phyloP scores from a whole-genome alignment of 441 rosid species.

The Geranium incanum region DNA sequence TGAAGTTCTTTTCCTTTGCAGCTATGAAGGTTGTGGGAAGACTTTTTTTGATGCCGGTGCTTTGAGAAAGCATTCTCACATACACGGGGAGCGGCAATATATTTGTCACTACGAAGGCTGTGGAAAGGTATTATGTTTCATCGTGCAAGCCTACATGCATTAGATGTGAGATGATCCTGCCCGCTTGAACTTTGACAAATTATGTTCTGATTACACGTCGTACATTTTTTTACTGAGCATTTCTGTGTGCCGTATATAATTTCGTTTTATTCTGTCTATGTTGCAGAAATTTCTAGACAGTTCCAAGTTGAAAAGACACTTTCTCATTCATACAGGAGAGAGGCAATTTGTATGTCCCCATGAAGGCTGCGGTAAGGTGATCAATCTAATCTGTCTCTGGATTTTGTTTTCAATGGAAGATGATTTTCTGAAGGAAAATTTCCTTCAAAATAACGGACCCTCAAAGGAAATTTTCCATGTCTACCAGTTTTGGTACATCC shows the following conservation, averaged over 20 bases:
- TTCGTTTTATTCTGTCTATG: constrained; percentile 18
- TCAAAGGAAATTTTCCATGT: background rate
- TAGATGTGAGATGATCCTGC: too few relatives aligned
- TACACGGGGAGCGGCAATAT: constrained; percentile 90
- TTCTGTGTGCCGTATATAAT: background rate
- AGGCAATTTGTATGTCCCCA: constrained; percentile 75
- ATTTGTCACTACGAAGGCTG: constrained; percentile 71
- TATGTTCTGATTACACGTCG: background rate
- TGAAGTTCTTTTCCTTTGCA: constrained; percentile 91
- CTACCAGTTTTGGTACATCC: background rate
- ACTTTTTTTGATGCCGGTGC: constrained; percentile 86
- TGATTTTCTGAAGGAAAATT: background rate
- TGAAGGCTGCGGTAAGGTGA: constrained; percentile 98
- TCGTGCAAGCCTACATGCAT: background rate
- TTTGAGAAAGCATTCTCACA: constrained; percentile 89
- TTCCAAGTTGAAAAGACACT: constrained; percentile 92
- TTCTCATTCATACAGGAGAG: constrained; percentile 86
- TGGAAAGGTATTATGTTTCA: constrained; percentile 51
- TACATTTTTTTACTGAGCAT: background rate
- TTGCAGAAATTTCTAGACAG: constrained; percentile 95
- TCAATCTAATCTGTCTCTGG: constrained; percentile 21
- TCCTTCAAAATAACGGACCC: too few relatives aligned
- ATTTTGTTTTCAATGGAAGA: constrained; percentile 2
- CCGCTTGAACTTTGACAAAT: background rate
- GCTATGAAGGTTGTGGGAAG: constrained; percentile 92